Base-by-base conservation (phyloP, 805 yeast species). In the Kodamaea kakaduensis region DNA sequence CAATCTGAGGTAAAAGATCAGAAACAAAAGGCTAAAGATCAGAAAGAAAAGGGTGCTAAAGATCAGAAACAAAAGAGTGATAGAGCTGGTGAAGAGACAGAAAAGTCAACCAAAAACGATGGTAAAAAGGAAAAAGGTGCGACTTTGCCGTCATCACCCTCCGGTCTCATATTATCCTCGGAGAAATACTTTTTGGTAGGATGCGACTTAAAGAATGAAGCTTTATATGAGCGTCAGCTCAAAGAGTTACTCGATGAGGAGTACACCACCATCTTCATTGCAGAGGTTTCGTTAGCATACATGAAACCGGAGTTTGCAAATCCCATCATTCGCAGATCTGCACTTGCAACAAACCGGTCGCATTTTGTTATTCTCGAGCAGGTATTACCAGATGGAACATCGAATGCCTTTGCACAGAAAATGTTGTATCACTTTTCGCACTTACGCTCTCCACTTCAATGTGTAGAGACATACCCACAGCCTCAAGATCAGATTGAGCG, bases 271-370 rank as follows among this genome's bases (percentile, higher is more conserved):
- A 66, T 84, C 2, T 85, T 81, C 50, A 68, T 86, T 25, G 90
- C 94, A 1, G 95, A 84, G 53, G 94, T 85, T 3, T 84, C 94
- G 0, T 58, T 85, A 37, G 88, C 90, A 0, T 85, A 84, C 53
- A 84, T 85, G 93, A 63, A 69, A 24, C 79, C 83, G 9, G 67
- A 67, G 23, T 66, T 69, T 37, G 86, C 94, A 5, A 79, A 85
- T 50, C 65, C 69, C 2, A 71, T 85, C 6, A 75, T 85, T 22
- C 44, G 57, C 17, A 59, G 67, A 43, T 62, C 77, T 2, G 61
- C 79, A 3, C 18, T 6, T 5, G 51, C 59, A 2, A 56, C 75
- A 10, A 62, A 70, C 2, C 64, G 70, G 26, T 60, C 81, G 2
- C 85, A 81, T 50, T 78, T 84, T 41, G 46, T 82, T 1, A 64